Evolutionary conservation across 331 rosid species (phyloP), one percentile per base, ranked within the genome.

Genomic region (Malus hybrid): DNA sequence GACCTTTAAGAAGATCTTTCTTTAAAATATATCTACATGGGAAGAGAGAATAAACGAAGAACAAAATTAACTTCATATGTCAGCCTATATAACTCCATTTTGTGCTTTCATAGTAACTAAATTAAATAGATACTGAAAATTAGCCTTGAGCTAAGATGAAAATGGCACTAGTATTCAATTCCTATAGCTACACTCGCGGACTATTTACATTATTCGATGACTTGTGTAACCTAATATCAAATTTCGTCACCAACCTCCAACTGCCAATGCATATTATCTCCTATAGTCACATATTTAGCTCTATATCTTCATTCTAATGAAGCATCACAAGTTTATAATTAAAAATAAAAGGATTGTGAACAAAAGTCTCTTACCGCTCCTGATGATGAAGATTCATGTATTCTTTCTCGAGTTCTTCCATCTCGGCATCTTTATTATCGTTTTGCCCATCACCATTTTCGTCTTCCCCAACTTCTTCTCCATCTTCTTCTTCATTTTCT

Each of bases 1-100:
- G 90, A 50, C 99, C 96, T 82, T 94, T 94, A 6, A 88, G 91
- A 76, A n/a, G n/a, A n/a, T 94, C 97, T 77, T 90, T 90, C 91
- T 81, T 83, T 68, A 91, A 81, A 55, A 88, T 28, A 28, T 28
- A 1, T 28, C 29, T 28, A 28, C 29, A 28, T 28, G 29, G 29
- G 29, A 28, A 28, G 29, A 28, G 29, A 28, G 29, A 28, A 28
- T 28, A 28, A 48, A 39, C 1, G 67, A 18, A 28, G 11, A n/a
- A n/a, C n/a, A n/a, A n/a, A n/a, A n/a, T n/a, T n/a, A n/a, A n/a
- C n/a, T n/a, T n/a, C n/a, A n/a, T n/a, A n/a, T n/a, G n/a, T n/a
- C n/a, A n/a, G n/a, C n/a, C n/a, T n/a, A n/a, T n/a, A n/a, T n/a
- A n/a, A n/a, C n/a, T n/a, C n/a, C n/a, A n/a, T n/a, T n/a, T n/a